A percentile compares a stretch with the other conserved stretches of the same genome.
These are phyloP conservation scores for Akebia trifoliata DNA, from an alignment of 164 flowering plant genomes.

Conservation along the genomic window DNA sequence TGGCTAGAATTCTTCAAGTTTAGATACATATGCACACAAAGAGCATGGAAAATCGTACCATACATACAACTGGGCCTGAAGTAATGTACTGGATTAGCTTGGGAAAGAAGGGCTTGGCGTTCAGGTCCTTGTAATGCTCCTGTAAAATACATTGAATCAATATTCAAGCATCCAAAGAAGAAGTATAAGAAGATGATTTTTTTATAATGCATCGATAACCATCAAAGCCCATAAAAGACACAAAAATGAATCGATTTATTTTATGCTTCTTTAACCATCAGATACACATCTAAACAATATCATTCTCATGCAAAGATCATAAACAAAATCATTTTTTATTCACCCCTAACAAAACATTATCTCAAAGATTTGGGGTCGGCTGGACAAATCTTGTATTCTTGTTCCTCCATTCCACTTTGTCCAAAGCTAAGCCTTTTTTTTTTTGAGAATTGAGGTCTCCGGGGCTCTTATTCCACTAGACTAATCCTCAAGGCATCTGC, in stretches of 20 bases:
- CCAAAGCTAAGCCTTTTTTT: too few relatives aligned
- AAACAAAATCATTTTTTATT: too few relatives aligned
- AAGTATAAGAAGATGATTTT: not conserved
- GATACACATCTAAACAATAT: not conserved
- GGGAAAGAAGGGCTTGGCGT: constrained; percentile 76
- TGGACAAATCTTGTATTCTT: too few relatives aligned
- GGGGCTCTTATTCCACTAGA: too few relatives aligned
- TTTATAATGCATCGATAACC: too few relatives aligned
- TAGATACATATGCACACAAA: not conserved
- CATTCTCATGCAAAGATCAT: not conserved
- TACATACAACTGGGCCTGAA: constrained; percentile 96
- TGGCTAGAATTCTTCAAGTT: not conserved
- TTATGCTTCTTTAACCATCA: not conserved
- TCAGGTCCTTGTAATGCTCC: constrained; percentile 97
- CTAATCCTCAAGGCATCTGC: too few relatives aligned
- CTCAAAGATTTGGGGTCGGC: too few relatives aligned
- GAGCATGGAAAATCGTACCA: constrained; percentile 47
- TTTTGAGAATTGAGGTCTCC: too few relatives aligned
- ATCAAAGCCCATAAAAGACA: not conserved
- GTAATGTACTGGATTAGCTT: constrained; percentile 80
- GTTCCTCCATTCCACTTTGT: too few relatives aligned
- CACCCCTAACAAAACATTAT: too few relatives aligned
- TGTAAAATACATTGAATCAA: constrained; percentile 18
- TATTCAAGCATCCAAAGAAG: not conserved
- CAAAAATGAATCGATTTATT: not conserved